Evolutionary conservation across 768 basidiomycete species (phyloP).

Genomic region (Cytidiella melzeri): DNA sequence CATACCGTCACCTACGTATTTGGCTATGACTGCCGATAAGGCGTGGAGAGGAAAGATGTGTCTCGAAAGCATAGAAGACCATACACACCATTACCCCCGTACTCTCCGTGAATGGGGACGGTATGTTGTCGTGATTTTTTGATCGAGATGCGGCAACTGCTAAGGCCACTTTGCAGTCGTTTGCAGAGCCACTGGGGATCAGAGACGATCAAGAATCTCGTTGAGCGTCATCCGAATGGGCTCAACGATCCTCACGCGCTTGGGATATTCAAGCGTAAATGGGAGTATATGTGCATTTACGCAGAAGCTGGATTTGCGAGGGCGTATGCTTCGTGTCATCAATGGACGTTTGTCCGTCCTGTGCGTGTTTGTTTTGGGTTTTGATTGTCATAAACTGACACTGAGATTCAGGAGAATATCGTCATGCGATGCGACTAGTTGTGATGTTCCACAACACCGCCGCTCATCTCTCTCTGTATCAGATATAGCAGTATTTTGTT

Average conservation of each 20-base stretch:
- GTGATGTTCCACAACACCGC: too few relatives aligned
- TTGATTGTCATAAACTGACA: neutral
- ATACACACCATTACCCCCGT: conserved; percentile 15
- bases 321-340: conserved; percentile 72
- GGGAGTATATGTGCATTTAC: conserved; percentile 75
- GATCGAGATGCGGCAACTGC: too few relatives aligned
- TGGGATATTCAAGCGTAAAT: conserved; percentile 66
- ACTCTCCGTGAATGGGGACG: conserved; percentile 28
- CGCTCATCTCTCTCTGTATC: too few relatives aligned
- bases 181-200: conserved; percentile 43
- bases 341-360: conserved; percentile 65
- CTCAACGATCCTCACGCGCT: conserved; percentile 47
- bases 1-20: conserved; percentile 12
- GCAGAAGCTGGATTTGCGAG: conserved; percentile 73
- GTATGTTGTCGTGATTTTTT: too few relatives aligned
- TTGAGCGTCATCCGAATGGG: conserved; percentile 51
- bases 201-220: conserved; percentile 34
- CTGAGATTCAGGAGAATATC: conserved; percentile 1
- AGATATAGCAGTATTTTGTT: too few relatives aligned
- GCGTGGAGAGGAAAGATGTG: conserved; percentile 1
- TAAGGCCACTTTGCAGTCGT: conserved; percentile 4
- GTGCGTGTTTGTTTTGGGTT: conserved; percentile 25
- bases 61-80: conserved; percentile 1
- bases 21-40: conserved; percentile 9
- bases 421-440: conserved; percentile 1